Percentiles rank a stretch among this genome's conserved stretches.
These are phyloP conservation scores for Endotrypanum monterogeii DNA, from an alignment of 208 protist species.

Conservation along the genomic window DNA sequence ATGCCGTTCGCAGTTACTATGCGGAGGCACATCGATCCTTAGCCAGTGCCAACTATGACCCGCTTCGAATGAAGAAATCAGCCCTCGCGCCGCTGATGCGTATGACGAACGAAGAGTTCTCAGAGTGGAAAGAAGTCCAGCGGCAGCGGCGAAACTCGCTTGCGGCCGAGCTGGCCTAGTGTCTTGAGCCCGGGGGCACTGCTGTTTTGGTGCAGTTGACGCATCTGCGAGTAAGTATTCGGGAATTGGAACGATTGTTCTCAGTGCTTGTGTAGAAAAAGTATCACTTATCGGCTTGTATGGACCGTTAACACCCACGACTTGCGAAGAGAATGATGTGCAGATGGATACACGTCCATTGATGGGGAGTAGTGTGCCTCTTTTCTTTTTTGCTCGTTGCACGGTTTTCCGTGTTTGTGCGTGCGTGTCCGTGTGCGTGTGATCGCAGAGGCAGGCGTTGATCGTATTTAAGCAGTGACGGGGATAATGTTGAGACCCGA, in stretches of 20 bases:
- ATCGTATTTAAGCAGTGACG: not conserved
- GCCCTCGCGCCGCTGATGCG: constrained; percentile 62
- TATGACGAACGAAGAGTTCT: constrained; percentile 74
- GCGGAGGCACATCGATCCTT: constrained; percentile 78
- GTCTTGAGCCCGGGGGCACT: not conserved
- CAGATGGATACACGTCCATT: not conserved
- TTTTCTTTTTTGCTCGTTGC: no score
- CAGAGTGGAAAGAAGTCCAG: constrained; percentile 64
- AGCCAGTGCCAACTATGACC: constrained; percentile 81
- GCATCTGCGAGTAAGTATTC: not conserved
- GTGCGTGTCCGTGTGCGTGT: not conserved
- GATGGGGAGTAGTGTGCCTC: not conserved
- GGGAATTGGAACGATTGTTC: not conserved
- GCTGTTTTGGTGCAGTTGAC: not conserved
- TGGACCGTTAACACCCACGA: not conserved
- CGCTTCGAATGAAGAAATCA: constrained; percentile 80
- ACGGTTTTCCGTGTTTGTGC: constrained; percentile 13
- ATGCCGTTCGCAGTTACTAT: constrained; percentile 65
- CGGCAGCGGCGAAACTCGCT: constrained; percentile 58
- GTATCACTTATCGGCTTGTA: not conserved
- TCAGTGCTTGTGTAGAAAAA: not conserved
- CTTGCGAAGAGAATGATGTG: not conserved
- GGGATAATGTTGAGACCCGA: not conserved
- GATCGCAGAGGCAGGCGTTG: not conserved
- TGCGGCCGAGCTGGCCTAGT: constrained; percentile 51